These are phyloP conservation scores for Fusarium sp. DNA, from an alignment of 2,329 filamentous ascomycete genomes.

Conservation along the genomic window DNA sequence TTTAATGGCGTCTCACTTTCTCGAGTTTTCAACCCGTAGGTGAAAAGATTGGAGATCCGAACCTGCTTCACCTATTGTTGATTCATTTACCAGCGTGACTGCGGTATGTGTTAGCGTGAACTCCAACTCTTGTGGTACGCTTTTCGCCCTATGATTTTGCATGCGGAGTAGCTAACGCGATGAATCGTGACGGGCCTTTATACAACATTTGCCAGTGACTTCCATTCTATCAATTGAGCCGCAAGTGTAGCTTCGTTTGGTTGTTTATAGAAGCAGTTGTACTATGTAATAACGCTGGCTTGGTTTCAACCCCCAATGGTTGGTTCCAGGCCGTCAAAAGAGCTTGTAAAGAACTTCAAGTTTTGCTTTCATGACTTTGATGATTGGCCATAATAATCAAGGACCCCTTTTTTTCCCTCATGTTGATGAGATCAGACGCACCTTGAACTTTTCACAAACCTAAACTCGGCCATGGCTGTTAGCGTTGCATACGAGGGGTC, in stretches of 20 bases:
- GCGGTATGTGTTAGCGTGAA: background rate
- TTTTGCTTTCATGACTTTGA: constrained; percentile 3
- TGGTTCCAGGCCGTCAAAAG: constrained; percentile 26
- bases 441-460: constrained; percentile 46
- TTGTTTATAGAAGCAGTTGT: background rate
- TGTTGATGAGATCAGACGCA: constrained; percentile 48
- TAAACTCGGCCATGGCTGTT: constrained; percentile 48
- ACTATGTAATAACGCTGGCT: background rate
- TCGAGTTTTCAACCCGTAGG: constrained; percentile 31
- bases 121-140: constrained; percentile 19
- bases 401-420: constrained; percentile 44
- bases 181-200: background rate
- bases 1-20: constrained; percentile 36
- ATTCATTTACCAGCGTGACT: constrained; percentile 15
- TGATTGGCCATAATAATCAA: constrained; percentile 39
- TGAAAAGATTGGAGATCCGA: constrained; percentile 31
- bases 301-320: constrained; percentile 24
- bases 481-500: constrained; percentile 48
- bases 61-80: background rate
- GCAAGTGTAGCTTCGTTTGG: constrained; percentile 3
- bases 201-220: background rate
- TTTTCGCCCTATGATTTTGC: background rate
- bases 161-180: background rate
- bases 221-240: constrained; percentile 23
- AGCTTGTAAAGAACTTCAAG: constrained; percentile 14